Conservation (phyloP, 2,329 filamentous ascomycete species). For the Neopestalotiopsis sp. region DNA sequence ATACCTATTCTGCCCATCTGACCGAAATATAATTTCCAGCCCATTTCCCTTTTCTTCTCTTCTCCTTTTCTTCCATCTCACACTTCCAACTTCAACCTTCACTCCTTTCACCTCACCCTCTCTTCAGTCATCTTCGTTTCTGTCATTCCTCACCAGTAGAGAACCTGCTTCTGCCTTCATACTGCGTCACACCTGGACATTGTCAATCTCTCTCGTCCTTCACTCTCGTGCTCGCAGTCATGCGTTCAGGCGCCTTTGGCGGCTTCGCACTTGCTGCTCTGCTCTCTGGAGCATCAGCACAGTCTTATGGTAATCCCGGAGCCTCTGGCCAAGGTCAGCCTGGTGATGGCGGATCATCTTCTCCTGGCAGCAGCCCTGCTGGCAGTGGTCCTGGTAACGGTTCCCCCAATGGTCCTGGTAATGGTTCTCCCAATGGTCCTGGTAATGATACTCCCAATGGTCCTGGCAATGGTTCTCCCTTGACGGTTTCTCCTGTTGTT, state of each 20-base stretch:
- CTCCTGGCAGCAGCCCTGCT: neutral
- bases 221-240: constrained; percentile 1
- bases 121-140: constrained; percentile 1
- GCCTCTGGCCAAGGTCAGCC: neutral
- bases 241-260: constrained; percentile 16
- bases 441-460: constrained; percentile 2
- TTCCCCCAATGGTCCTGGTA: neutral
- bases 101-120: constrained; percentile 16
- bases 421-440: neutral
- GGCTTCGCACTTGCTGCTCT: constrained; percentile 17
- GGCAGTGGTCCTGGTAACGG: neutral
- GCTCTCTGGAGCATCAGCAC: constrained; percentile 11
- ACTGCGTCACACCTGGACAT: neutral
- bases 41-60: constrained; percentile 18
- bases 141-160: neutral
- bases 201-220: neutral
- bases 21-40: constrained; percentile 16
- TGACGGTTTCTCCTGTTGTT: constrained; percentile 18
- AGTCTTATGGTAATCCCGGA: constrained; percentile 13
- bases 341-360: neutral
- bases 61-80: constrained; percentile 21
- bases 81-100: constrained; percentile 16
- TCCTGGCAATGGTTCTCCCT: constrained; percentile 7
- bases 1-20: constrained; percentile 3
- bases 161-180: neutral